These are phyloP conservation scores for Parmelia sp. DNA, from an alignment of 495 filamentous ascomycete genomes.

Conservation along the genomic window DNA sequence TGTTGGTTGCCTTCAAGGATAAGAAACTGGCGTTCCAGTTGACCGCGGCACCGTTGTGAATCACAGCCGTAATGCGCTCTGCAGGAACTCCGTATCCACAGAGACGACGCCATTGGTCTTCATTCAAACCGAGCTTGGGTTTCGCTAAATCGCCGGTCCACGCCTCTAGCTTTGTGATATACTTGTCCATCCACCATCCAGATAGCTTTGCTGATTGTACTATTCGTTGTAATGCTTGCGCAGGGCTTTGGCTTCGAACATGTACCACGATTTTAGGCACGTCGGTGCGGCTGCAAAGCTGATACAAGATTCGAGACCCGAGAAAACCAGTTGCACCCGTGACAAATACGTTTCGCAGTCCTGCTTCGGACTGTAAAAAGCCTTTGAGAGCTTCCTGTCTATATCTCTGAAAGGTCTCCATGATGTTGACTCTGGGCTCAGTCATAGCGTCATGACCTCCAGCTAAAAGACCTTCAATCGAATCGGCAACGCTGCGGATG, in stretches of 20 bases:
- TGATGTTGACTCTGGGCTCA: constrained; percentile 6
- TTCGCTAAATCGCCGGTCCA: constrained; percentile 32
- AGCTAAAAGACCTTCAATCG: constrained; percentile 20
- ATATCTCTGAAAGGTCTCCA: constrained; percentile 5
- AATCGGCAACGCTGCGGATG: constrained; percentile 23
- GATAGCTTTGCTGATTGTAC: constrained; percentile 19
- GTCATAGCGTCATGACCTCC: background rate
- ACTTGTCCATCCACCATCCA: constrained; percentile 25
- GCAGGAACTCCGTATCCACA: constrained; percentile 12
- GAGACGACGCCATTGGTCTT: constrained; percentile 22
- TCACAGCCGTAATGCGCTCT: constrained; percentile 27
- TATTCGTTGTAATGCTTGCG: constrained; percentile 26
- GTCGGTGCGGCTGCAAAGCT: constrained; percentile 19
- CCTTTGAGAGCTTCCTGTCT: constrained; percentile 1
- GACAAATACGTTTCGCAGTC: constrained; percentile 22
- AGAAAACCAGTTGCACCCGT: constrained; percentile 35
- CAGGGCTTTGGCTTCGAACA: constrained; percentile 22
- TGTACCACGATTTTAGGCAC: constrained; percentile 26
- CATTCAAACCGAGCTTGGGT: constrained; percentile 26
- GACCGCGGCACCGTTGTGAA: constrained; percentile 34
- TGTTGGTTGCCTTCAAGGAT: constrained; percentile 28
- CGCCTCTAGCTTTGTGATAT: constrained; percentile 21
- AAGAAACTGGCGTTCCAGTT: constrained; percentile 27
- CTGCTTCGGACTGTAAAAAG: background rate
- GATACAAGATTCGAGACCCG: constrained; percentile 29